These are phyloP conservation scores for Boletus sp. DNA, from an alignment of 1,284 basidiomycete species.

Conservation along the genomic window DNA sequence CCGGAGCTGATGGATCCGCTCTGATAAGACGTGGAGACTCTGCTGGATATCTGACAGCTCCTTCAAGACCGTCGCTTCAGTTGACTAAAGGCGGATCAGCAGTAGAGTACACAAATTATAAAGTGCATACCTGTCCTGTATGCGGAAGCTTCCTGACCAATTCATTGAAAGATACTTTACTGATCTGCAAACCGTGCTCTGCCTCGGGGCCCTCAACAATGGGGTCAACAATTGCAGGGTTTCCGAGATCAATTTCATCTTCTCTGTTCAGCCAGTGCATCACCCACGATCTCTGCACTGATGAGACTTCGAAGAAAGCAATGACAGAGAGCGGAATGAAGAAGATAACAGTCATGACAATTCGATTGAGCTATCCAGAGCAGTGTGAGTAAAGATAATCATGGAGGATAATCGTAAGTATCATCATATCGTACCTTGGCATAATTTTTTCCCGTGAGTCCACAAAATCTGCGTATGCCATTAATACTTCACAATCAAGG, in stretches of 20 bases:
- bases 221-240: conserved; percentile 54
- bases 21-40: conserved; percentile 53
- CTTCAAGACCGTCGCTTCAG: conserved; percentile 61
- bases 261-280: conserved; percentile 61
- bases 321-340: conserved; percentile 74
- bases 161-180: conserved; percentile 70
- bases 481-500: conserved; percentile 10
- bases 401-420: too few relatives aligned
- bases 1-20: conserved; percentile 42
- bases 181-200: conserved; percentile 59
- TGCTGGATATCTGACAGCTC: conserved; percentile 61
- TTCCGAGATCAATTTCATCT: conserved; percentile 67
- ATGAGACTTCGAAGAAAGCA: conserved; percentile 72
- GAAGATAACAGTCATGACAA: conserved; percentile 76
- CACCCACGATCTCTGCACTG: conserved; percentile 56
- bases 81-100: conserved; percentile 49
- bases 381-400: not conserved
- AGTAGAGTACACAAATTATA: conserved; percentile 2
- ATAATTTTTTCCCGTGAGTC: conserved; percentile 48
- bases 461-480: conserved; percentile 40
- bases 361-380: conserved; percentile 60
- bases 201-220: conserved; percentile 57
- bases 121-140: conserved; percentile 54
- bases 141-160: conserved; percentile 78
- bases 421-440: conserved; percentile 42